Evolutionary conservation across 1,139 yeast genomes (phyloP), one percentile per base, ranked within the genome.

Genomic region (Kodamaea arcana): DNA sequence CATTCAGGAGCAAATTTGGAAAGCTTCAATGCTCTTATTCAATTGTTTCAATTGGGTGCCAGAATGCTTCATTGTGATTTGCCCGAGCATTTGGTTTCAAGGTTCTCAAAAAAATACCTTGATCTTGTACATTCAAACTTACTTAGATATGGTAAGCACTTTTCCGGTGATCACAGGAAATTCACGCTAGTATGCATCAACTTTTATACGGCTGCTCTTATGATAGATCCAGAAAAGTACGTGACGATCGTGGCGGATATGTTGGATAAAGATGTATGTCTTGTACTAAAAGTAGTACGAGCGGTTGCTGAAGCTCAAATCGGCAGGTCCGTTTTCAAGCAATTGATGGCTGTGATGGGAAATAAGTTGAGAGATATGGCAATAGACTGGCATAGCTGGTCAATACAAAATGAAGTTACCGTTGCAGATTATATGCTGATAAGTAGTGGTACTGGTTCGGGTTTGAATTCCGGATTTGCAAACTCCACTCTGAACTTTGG

Each of bases 21-120:
- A 37, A 62, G 70, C 35, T 58, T 66, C 57, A 64, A 76, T 57
- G 44, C 68, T 1, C 47, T 69, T 24, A 61, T 75, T 24, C 64
- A 69, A 29, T 54, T 74, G 5, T 65, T 62, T 38, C 63, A 62
- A 31, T 51, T 69, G 36, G 78, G 75, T 6, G 69, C 75, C 4
- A 52, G 65, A 34, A 46, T 65, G 16, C 54, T 58, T 5, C 36
- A 50, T 3, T 31, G 41, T 9, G 42, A 46, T 12, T 44, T 52
- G 32, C 39, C 40, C 8, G 40, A 53, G 8, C 74, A 74, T 47
- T 66, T 76, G 1, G 48, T 77, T 6, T 70, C 68, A 11, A 51
- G 48, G 30, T 79, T 75, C 47, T 57, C 78, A 8, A 37, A 56
- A 27, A 42, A 40, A n/a, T 57, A 64, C 41, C 48, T 72, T 27